A percentile compares a stretch with the other conserved stretches of the same genome.
These are phyloP conservation scores for Penicillium frequentans DNA, from an alignment of 2,329 filamentous ascomycete genomes.

Conservation along the genomic window DNA sequence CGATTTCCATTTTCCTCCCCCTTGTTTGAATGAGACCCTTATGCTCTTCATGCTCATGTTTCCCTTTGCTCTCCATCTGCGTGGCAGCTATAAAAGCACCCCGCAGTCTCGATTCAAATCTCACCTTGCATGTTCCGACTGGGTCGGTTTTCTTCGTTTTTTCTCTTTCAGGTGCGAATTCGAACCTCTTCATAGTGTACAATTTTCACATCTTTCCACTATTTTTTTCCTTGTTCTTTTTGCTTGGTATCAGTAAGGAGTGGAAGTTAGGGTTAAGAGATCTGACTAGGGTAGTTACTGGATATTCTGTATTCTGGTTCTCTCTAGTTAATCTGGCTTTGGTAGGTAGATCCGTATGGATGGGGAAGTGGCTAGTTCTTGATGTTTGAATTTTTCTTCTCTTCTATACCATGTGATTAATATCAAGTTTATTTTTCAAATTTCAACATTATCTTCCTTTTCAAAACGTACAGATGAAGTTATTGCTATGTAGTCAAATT, in stretches of 20 bases:
- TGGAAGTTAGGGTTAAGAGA: background rate
- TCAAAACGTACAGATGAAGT: too few species aligned
- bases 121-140: slow-evolving; percentile 29
- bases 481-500: background rate
- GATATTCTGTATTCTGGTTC: background rate
- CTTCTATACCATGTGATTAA: background rate
- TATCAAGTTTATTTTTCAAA: background rate
- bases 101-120: background rate
- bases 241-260: background rate
- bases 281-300: background rate
- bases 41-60: slow-evolving; percentile 1
- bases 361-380: background rate
- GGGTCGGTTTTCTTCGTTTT: slow-evolving; percentile 20
- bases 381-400: background rate
- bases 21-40: background rate
- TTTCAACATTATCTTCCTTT: background rate
- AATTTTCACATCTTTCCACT: slow-evolving; percentile 25
- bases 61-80: slow-evolving; percentile 7
- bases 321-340: background rate
- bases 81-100: background rate
- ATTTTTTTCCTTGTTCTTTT: slow-evolving; percentile 1
- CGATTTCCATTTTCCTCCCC: slow-evolving; percentile 7
- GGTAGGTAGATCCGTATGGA: background rate
- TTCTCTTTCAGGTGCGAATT: slow-evolving; percentile 11
- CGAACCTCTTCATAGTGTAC: slow-evolving; percentile 31